Evolutionary conservation across 805 yeast species (phyloP), one percentile per base, ranked within the genome.

Genomic region (Saturnispora galanensis): DNA sequence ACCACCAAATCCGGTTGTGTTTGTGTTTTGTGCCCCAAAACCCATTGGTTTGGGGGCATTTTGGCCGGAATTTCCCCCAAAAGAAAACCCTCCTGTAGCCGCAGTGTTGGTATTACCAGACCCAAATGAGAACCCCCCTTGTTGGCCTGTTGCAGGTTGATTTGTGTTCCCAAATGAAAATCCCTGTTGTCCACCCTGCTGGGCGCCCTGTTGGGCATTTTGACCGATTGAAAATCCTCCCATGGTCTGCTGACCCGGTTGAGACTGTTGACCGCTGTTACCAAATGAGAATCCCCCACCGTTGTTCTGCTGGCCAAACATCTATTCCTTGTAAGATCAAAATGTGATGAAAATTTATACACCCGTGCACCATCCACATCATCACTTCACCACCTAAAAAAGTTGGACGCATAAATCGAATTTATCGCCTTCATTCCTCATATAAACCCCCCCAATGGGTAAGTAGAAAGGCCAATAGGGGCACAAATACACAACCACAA

Each of bases 91-190:
- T 35, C 62, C 55, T 15, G 64, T 53, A 13, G 51, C 45, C 36
- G 32, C 16, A 10, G 31, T 34, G 29, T 41, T 34, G 31, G 32
- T 50, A 47, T 59, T 50, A 51, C 51, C 59, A 47, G 59, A 49
- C 50, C 52, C 59, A 16, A 47, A 46, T 12, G 70, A 69, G 58
- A 67, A 71, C 45, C 68, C 52, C 26, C 67, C 69, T 46, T 68
- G 69, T 29, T 18, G 50, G 47, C 3, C 59, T 62, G 38, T 60
- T 39, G 31, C 42, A 49, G 38, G 52, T n/a, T 21, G 29, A 18
- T 26, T 42, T 42, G 44, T 29, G 11, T 35, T 42, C 10, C 44
- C 46, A 31, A 56, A 54, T 12, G 32, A 18, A 37, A 42, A 42
- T 1, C 39, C 45, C 39, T 41, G 40, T 9, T 36, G 40, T 36